Evolutionary conservation across 2,329 filamentous ascomycete genomes (phyloP), one percentile per base, ranked within the genome.

Genomic region (Trichoderma guizhouense): DNA sequence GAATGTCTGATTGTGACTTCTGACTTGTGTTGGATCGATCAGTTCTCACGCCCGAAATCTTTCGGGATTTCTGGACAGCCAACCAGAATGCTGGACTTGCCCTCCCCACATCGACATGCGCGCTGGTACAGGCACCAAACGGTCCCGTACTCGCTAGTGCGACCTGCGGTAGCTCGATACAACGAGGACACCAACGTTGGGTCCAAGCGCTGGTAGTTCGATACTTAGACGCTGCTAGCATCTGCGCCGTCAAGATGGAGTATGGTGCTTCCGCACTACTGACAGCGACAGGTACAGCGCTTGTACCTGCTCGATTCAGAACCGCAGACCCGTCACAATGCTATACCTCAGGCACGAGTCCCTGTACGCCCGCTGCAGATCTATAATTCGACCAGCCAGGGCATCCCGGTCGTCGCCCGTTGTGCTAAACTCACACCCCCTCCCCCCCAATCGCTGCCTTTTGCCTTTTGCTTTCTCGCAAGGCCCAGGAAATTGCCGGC

Each of bases 401-500:
- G 30, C 26, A 55, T 47, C 63, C 63, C 63, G 53, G 63, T 55
- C 47, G n/a, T 7, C 30, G 63, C 21, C 63, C 60, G 60, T 34
- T 34, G 57, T 60, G 5, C n/a, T 18, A 67, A 30, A 30, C 30
- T 6, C 64, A 60, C 63, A 9, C 47, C 62, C 34, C 18, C 43
- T 18, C 28, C 43, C 62, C 36, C 43, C 18, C n/a, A 47, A 47
- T 32, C n/a, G 18, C 28, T n/a, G 26, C 55, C 55, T 58, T 21
- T 58, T n/a, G 26, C 18, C 18, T 60, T 21, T 21, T 14, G 8
- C 21, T n/a, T 32, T 34, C n/a, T 21, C 30, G n/a, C 32, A 21
- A 32, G 55, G 51, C 55, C 64, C 53, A 58, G 53, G 65, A 68
- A 68, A 68, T 67, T 67, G 65, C 65, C 63, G 47, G 47, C 11